Conservation (phyloP, 805 yeast species). For the Cyberlindnera euphorbiiphila region DNA sequence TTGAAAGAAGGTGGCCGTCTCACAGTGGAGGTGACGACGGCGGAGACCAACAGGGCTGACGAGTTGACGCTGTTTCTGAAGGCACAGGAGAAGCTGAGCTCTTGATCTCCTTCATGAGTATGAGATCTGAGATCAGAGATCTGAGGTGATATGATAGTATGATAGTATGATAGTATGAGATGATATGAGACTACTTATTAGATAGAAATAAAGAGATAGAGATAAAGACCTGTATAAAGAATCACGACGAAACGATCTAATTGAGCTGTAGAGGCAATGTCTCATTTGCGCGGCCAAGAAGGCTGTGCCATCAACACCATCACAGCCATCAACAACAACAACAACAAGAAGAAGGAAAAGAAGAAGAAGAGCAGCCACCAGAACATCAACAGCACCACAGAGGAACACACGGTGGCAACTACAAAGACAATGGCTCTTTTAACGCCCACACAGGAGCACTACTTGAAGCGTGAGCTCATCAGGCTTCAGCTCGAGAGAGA, state of each 20-base stretch:
- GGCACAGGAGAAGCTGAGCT: slow-evolving; percentile 9
- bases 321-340: too few species aligned
- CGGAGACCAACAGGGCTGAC: slow-evolving; percentile 29
- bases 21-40: slow-evolving; percentile 37
- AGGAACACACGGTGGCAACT: not conserved
- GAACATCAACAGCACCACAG: not conserved
- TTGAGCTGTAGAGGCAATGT: too few species aligned
- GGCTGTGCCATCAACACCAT: too few species aligned
- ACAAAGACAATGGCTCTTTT: slow-evolving; percentile 24
- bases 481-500: slow-evolving; percentile 60
- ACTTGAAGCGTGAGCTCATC: slow-evolving; percentile 77
- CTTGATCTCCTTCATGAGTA: too few species aligned
- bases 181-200: too few species aligned
- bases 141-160: too few species aligned
- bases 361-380: not conserved
- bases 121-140: too few species aligned
- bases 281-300: too few species aligned
- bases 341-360: not conserved
- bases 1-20: slow-evolving; percentile 25
- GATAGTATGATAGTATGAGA: too few species aligned
- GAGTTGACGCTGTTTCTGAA: slow-evolving; percentile 14
- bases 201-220: too few species aligned
- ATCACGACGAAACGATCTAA: too few species aligned
- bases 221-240: too few species aligned
- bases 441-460: slow-evolving; percentile 75